Conservation (phyloP, 75 land plant species). For the Picea glauca region DNA sequence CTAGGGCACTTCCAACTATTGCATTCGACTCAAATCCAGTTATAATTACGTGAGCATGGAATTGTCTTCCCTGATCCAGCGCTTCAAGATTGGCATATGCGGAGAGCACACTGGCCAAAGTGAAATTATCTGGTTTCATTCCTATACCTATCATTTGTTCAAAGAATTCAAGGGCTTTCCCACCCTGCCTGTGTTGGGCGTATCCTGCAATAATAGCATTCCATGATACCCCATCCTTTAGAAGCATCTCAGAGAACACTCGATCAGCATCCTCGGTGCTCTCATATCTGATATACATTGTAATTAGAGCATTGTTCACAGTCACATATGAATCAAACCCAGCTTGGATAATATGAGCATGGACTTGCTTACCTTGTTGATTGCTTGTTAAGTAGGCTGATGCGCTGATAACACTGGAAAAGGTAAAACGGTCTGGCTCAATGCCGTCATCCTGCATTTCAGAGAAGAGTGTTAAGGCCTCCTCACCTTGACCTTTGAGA, state of each 20-base stretch:
- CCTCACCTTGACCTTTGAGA: slow-evolving; percentile 10
- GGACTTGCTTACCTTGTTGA: slow-evolving; percentile 4
- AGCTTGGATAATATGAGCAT: neutral
- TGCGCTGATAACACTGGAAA: neutral
- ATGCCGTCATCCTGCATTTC: neutral
- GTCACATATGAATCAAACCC: neutral
- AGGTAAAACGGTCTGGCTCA: slow-evolving; percentile 3
- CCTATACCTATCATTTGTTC: slow-evolving; percentile 1
- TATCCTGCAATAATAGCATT: slow-evolving; percentile 17
- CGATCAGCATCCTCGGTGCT: slow-evolving; percentile 13
- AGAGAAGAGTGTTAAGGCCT: neutral
- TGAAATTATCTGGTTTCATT: slow-evolving; percentile 12
- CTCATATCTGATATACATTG: slow-evolving; percentile 15
- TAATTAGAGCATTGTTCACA: neutral
- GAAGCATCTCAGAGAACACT: slow-evolving; percentile 15
- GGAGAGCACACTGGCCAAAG: slow-evolving; percentile 16
- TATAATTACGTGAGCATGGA: neutral
- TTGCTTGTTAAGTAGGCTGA: neutral
- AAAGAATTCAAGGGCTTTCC: slow-evolving; percentile 14
- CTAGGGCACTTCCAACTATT: slow-evolving; percentile 2
- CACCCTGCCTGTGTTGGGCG: slow-evolving; percentile 14
- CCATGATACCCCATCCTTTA: slow-evolving; percentile 13
- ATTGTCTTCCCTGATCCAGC: neutral
- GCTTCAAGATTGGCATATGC: slow-evolving; percentile 15
- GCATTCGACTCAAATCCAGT: neutral